phyloP scores from a whole-genome alignment of 2,329 filamentous ascomycete genomes.

The Elsinoe perseae region DNA sequence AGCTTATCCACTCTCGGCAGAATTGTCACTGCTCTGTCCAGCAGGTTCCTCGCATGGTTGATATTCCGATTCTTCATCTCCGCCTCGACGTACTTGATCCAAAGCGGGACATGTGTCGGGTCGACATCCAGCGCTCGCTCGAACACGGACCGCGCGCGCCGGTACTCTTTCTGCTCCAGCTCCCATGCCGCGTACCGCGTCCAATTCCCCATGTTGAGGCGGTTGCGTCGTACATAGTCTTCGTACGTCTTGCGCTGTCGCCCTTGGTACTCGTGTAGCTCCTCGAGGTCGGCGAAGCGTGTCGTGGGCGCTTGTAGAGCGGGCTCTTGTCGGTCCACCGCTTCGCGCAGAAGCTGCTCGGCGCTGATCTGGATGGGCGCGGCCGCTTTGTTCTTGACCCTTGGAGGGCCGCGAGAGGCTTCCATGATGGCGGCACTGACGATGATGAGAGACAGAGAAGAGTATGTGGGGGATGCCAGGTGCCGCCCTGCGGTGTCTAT shows the following conservation, averaged over 20 bases:
- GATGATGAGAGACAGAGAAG: not conserved
- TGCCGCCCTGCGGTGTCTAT: not conserved
- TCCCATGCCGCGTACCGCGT: conserved; percentile 97
- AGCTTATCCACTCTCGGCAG: conserved; percentile 88
- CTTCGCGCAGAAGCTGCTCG: conserved; percentile 93
- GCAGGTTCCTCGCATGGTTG: conserved; percentile 88
- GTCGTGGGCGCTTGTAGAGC: conserved; percentile 84
- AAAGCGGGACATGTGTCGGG: conserved; percentile 74
- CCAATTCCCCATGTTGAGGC: conserved; percentile 98
- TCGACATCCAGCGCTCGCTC: conserved; percentile 91
- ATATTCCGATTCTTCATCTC: conserved; percentile 96
- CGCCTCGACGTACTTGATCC: conserved; percentile 89
- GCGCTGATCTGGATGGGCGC: conserved; percentile 80
- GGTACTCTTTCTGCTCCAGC: conserved; percentile 94
- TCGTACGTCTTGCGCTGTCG: conserved; percentile 95
- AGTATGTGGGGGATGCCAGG: not conserved
- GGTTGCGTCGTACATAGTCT: conserved; percentile 91
- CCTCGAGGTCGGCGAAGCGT: conserved; percentile 91
- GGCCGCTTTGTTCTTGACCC: conserved; percentile 98
- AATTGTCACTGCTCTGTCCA: conserved; percentile 90
- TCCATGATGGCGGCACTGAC: conserved; percentile 59
- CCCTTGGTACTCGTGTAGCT: conserved; percentile 94
- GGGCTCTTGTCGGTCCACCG: conserved; percentile 90
- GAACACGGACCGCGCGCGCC: conserved; percentile 83
- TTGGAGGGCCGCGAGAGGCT: conserved; percentile 77